Evolutionary conservation across 75 land plant species (phyloP), one percentile per base, ranked within the genome.

Genomic region (Pinus albicaulis): DNA sequence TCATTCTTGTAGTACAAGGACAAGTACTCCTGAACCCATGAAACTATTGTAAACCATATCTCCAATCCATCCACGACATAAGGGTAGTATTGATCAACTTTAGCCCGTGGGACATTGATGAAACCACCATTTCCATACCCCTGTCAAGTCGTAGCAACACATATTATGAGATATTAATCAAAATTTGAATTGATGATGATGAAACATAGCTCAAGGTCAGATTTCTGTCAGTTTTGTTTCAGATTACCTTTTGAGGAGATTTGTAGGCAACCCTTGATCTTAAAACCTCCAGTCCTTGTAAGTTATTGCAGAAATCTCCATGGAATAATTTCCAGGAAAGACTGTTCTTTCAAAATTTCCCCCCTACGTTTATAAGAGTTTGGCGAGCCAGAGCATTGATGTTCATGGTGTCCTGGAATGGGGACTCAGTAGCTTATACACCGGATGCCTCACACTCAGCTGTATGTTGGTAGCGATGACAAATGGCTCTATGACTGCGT

Each of bases 361-460:
- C 92, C 13, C 58, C 85, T 3, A 82, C 92, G 76, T 82, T 88
- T 65, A 92, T 84, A 14, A 92, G 86, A 34, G 53, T 34, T 31
- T 79, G 80, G 10, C 92, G 79, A 28, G 88, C 95, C 44, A 86
- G 24, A 7, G 91, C 90, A 66, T 90, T 93, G 24, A 93, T 90
- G 72, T 87, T 82, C 92, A 93, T 86, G 36, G 95, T 92, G 73
- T 92, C 89, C 48, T 83, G 80, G 86, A 84, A 55, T 92, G 95
- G 14, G 95, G 95, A 25, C 57, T 81, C 68, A 93, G 60, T 56
- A 93, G 89, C 77, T 88, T 85, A 72, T 83, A 38, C 61, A 93
- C 79, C 3, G 95, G 95, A 82, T 93, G 95, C 55, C 85, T 48
- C 10, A 77, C 86, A 73, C 95, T 93, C 72, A 93, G 70, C 57